Percentiles rank a stretch among this genome's conserved stretches.
These are phyloP conservation scores for Alternaria brassicae DNA, from an alignment of 2,329 filamentous ascomycete genomes.

Conservation along the genomic window DNA sequence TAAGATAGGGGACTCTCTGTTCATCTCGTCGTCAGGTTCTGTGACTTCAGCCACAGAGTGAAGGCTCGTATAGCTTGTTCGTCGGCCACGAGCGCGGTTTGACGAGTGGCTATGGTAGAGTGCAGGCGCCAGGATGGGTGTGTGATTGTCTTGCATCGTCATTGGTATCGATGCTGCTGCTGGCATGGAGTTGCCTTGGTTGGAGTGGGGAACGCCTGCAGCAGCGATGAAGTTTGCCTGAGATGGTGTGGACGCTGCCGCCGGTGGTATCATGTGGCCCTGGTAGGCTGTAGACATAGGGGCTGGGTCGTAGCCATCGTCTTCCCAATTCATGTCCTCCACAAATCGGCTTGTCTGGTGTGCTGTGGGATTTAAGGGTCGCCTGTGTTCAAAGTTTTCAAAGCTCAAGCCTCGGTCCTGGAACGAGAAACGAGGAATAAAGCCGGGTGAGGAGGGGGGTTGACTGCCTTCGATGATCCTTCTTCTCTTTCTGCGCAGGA, in stretches of 20 bases:
- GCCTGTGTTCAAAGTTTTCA: slow-evolving; percentile 32
- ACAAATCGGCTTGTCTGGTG: slow-evolving; percentile 23
- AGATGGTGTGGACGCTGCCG: slow-evolving; percentile 5
- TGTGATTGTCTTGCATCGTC: slow-evolving; percentile 23
- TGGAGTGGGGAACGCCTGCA: neutral
- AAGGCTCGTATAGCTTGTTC: slow-evolving; percentile 43
- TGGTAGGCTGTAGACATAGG: slow-evolving; percentile 10
- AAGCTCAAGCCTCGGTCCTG: slow-evolving; percentile 31
- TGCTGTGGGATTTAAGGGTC: slow-evolving; percentile 25
- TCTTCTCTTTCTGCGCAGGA: slow-evolving; percentile 35
- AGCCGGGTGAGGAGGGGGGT: slow-evolving; percentile 46
- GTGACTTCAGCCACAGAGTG: slow-evolving; percentile 43
- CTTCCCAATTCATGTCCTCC: slow-evolving; percentile 38
- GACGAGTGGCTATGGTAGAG: slow-evolving; percentile 46
- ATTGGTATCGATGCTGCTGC: slow-evolving; percentile 10
- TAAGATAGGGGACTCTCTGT: slow-evolving; percentile 30
- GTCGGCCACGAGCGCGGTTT: slow-evolving; percentile 41
- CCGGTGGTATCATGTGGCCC: slow-evolving; percentile 12
- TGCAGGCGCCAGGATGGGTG: slow-evolving; percentile 35
- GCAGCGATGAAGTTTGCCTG: neutral
- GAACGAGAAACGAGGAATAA: slow-evolving; percentile 48
- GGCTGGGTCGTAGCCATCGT: slow-evolving; percentile 35
- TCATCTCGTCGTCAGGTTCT: slow-evolving; percentile 37
- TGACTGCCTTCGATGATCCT: slow-evolving; percentile 33
- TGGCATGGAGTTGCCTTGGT: slow-evolving; percentile 5